Evolutionary conservation across 495 filamentous ascomycete species (phyloP), one percentile per base, ranked within the genome.

Genomic region (Penicillium nucicola): DNA sequence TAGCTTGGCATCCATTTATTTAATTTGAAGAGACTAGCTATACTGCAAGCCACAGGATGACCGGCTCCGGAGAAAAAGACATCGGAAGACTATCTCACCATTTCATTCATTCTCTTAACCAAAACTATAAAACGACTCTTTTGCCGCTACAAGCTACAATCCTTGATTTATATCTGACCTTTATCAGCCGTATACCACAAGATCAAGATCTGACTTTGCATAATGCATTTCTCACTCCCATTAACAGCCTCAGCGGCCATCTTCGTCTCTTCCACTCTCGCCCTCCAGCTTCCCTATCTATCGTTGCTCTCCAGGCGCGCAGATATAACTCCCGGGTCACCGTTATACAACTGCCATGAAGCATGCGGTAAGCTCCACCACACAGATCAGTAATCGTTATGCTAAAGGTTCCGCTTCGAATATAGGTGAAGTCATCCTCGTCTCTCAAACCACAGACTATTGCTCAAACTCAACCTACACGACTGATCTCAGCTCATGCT

Each of bases 261-360:
- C 37, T 41, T 33, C 35, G 49, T 41, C 40, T 56, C 52, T 15
- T 52, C 32, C 18, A 45, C 52, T 19, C 20, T 40, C 39, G 54
- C 52, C 36, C 53, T 47, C 8, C 52, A 54, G 12, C 19, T 19
- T 1, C 44, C 39, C 5, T 22, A 36, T 17, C 37, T 25, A 3
- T 23, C 19, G 22, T 35, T 28, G 7, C 14, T 54, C 11, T 20
- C 13, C 12, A 31, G 17, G 14, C 53, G 53, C 14, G 48, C 42
- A 14, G 48, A 45, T 11, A 53, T 54, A 2, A 68, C 61, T 5
- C 72, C 72, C 2, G 77, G 76, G 12, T 68, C 72, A 1, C 64
- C 74, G 6, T 43, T 57, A 1, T 80, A 77, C 52, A 65, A 71
- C 9, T 80, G 77, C 43, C 77, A 80, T 48, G 67, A 68, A 32